Evolutionary conservation across 805 yeast genomes (phyloP), one percentile per base, ranked within the genome.

Genomic region (Yarrowia porcina): DNA sequence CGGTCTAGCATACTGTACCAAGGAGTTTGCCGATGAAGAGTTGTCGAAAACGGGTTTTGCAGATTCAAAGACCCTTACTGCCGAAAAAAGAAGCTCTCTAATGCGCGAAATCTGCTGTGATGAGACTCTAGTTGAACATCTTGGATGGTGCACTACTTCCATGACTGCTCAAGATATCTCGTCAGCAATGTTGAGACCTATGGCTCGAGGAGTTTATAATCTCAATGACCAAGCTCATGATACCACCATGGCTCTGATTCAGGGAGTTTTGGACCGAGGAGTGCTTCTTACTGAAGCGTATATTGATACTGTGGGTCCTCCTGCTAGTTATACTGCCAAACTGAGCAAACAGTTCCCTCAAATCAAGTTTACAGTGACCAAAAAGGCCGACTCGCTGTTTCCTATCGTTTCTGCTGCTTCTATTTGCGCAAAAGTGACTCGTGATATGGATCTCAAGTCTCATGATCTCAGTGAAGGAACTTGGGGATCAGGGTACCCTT

Each of bases 271-370:
- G 4, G 82, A 80, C 30, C 74, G 77, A 35, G 88, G 89, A 0
- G 86, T 89, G 7, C 81, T 83, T 39, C 71, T 94, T 6, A 80
- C 77, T 27, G 90, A 90, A 71, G 82, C 92, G 0, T 94, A 82
- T 72, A 92, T 94, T 5, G 99, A 94, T 72, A 94, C 99, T 0
- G 99, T 94, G 42, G 99, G 99, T 0, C 97, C 98, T 1, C 98
- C 99, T 13, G 82, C 75, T 1, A 77, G 87, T 35, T 94, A 94
- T 72, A 96, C 89, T 70, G 82, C 80, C 38, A 94, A 93, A 73
- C 77, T 94, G 54, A 80, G 83, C 64, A 74, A 73, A 27, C 74
- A 82, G 63, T 94, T 94, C 70, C 97, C 97, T 0, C 73, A 71
- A 0, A 75, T 89, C 21, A 81, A 81, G 65, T 81, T 94, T 28